Base-by-base conservation (phyloP, 495 filamentous ascomycete species). In the Tuber melanosporum region DNA sequence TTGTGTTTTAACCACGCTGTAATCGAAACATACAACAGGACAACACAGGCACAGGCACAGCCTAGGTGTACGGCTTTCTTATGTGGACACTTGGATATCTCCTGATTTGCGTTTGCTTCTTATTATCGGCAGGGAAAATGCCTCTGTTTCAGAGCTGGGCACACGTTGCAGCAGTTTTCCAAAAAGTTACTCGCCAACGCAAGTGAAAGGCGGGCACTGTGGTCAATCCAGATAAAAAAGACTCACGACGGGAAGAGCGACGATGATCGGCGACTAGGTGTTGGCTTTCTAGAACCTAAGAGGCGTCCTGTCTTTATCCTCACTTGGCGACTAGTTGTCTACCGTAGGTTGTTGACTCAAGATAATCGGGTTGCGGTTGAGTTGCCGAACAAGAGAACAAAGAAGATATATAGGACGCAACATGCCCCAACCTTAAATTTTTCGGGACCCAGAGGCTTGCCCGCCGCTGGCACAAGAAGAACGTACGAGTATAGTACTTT, bases 351-450 rank as follows among this genome's bases (percentile, higher is more conserved):
- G 71, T 80, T 76, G 75, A 71, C 49, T 79, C 42, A 76, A 80
- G 78, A 73, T 71, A 80, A 74, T 72, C 73, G 71, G 71, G 73
- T 73, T 73, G 47, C 41, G 73, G 57, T 75, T 76, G 77, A 71
- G 71, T 75, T 79, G 73, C 66, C 43, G 73, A 80, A 75, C 57
- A 71, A 73, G 71, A 80, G 73, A 71, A 79, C 45, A 76, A 76
- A 79, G 78, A 79, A 79, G 73, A 69, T 79, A 41, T 41, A 41
- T 41, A 41, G 70, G 78, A 62, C 32, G 71, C 45, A 77, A 77
- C 71, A 79, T 71, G 71, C 52, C 45, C 46, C 78, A 80, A 80
- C 77, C 77, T 80, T 80, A 80, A 79, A 79, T 79, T 77, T 47
- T 71, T 66, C 71, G 45, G 42, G 70, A 71, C 20, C 74, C 14